Conservation (phyloP, 345 rosid genomes). For the Eucalyptus curtisii region DNA sequence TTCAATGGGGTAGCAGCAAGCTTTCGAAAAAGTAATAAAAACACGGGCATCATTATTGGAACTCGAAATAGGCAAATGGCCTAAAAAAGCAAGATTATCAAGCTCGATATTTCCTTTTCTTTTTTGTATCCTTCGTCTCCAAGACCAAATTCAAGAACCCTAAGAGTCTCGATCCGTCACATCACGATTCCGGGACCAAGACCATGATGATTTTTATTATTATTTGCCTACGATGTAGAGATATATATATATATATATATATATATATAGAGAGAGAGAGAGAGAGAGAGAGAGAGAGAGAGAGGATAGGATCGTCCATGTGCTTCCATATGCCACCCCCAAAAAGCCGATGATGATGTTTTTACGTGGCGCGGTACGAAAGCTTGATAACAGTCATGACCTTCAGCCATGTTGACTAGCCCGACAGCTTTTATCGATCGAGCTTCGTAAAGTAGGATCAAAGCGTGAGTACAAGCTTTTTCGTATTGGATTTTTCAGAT, state of each 20-base stretch:
- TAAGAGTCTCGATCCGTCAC: not conserved
- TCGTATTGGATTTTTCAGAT: not conserved
- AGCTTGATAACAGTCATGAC: not conserved
- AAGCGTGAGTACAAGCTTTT: not conserved
- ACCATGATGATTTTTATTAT: not conserved
- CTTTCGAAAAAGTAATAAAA: not conserved
- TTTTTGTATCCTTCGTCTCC: not conserved
- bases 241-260: not conserved
- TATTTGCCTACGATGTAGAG: not conserved
- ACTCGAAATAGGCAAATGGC: not conserved
- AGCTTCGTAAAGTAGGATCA: not conserved
- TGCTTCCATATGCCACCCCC: not conserved
- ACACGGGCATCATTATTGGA: not conserved
- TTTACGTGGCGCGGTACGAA: not conserved
- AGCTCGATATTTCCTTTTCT: not conserved
- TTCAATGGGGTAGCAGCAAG: not conserved
- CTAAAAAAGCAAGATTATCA: not conserved
- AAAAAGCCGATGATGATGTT: not conserved
- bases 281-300: too few species aligned
- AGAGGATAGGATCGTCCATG: not conserved
- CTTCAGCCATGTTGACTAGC: not conserved
- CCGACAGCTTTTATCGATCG: not conserved
- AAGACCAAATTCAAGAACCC: not conserved
- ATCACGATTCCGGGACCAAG: not conserved
- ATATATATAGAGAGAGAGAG: too few species aligned